Conservation (phyloP, 2,329 filamentous ascomycete species). For the Sphaerulina populicola region DNA sequence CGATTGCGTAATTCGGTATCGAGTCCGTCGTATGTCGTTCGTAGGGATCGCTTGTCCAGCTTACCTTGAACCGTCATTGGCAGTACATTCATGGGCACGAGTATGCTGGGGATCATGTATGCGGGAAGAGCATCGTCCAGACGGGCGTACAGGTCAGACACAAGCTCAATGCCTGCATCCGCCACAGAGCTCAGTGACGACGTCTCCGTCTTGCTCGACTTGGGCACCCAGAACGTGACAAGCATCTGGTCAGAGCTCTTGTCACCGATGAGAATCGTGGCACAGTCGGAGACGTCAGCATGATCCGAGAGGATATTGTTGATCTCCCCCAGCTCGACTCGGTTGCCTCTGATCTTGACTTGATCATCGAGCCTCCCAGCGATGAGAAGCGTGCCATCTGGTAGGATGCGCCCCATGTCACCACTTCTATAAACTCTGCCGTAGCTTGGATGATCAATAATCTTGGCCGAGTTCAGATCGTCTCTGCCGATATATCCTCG, state of each 20-base stretch:
- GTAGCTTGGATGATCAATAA: conserved; percentile 58
- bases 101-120: conserved; percentile 71
- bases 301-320: conserved; percentile 52
- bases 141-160: conserved; percentile 44
- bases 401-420: conserved; percentile 70
- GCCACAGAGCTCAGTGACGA: conserved; percentile 1
- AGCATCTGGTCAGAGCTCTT: conserved; percentile 46
- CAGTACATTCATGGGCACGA: conserved; percentile 61
- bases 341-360: conserved; percentile 70
- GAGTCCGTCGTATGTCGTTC: conserved; percentile 43
- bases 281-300: conserved; percentile 50
- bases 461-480: conserved; percentile 55
- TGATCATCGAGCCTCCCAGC: conserved; percentile 68
- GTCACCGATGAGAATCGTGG: conserved; percentile 51
- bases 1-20: conserved; percentile 40
- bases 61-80: conserved; percentile 71
- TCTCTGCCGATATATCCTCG: conserved; percentile 63
- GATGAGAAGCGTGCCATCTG: conserved; percentile 67
- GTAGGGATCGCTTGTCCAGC: conserved; percentile 53
- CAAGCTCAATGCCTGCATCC: not conserved
- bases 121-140: conserved; percentile 52
- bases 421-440: conserved; percentile 75
- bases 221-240: conserved; percentile 60
- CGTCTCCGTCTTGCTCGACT: not conserved
- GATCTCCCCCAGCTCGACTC: conserved; percentile 72